phyloP scores from a whole-genome alignment of 108 stramenopile species.

The Pseudonitzschia delicatissima region DNA sequence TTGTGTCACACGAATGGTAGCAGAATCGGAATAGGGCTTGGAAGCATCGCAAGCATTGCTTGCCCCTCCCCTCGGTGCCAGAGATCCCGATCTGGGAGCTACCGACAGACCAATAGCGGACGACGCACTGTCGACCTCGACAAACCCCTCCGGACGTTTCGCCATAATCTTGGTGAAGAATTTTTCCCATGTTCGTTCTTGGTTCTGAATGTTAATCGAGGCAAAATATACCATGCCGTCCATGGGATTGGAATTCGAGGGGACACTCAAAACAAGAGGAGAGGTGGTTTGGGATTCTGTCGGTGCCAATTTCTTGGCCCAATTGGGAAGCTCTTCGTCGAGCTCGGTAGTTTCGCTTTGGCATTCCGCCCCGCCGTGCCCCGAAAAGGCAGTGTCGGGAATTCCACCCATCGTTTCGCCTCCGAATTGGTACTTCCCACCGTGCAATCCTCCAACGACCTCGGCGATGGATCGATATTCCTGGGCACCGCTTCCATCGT shows the following conservation, averaged over 20 bases:
- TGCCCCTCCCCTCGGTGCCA: slow-evolving; percentile 31
- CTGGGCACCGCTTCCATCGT: neutral
- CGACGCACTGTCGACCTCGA: neutral
- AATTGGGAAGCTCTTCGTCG: slow-evolving; percentile 8
- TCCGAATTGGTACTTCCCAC: slow-evolving; percentile 37
- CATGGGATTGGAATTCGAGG: slow-evolving; percentile 1
- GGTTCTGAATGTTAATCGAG: slow-evolving; percentile 20
- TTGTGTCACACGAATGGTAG: neutral
- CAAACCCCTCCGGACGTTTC: neutral
- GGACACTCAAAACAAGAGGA: neutral
- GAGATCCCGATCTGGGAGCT: slow-evolving; percentile 1
- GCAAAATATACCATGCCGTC: neutral
- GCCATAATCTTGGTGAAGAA: slow-evolving; percentile 17
- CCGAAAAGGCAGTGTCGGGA: neutral
- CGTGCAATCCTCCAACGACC: slow-evolving; percentile 29
- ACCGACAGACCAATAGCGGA: neutral
- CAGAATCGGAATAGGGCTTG: slow-evolving; percentile 24
- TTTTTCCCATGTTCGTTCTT: slow-evolving; percentile 36
- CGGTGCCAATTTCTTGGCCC: neutral
- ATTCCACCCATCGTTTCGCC: neutral
- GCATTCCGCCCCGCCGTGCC: neutral
- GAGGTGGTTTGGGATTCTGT: neutral
- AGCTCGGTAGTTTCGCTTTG: neutral
- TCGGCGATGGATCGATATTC: slow-evolving; percentile 23
- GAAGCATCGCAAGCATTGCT: slow-evolving; percentile 10